Base-by-base conservation (phyloP, 225 moss, liverwort and hornwort genomes). In the Thuidium tamariscinum region DNA sequence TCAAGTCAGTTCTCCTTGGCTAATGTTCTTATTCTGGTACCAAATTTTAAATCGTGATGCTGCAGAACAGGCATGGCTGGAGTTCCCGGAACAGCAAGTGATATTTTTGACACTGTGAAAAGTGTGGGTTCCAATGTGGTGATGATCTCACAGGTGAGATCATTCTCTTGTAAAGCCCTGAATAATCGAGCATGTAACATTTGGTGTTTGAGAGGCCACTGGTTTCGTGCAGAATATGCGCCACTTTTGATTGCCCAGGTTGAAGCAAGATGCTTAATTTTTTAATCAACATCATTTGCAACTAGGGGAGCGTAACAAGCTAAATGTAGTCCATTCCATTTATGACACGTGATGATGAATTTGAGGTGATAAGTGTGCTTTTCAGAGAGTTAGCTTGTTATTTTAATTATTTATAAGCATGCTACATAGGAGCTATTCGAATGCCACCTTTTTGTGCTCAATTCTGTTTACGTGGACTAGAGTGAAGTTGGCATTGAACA, bases 1-100 rank as follows among this genome's bases (percentile, higher is more conserved):
- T 77, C 13, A 29, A 75, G 46, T 74, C 37, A 75, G 82, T 83
- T 79, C 48, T 55, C 39, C 54, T 85, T 62, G 27, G 54, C 84
- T 74, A 55, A 36, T 87, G 30, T 77, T 66, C 87, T 91, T 44
- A 89, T 60, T 83, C 51, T 85, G 84, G 80, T 81, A 59, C 51
- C 44, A 73, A 80, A 86, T 66, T 82, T 77, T 87, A 62, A 68
- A 87, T n/a, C 74, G 27, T 88, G 77, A 82, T 87, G 81, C 63
- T 92, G 89, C 96, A 99, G 98, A 86, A 99, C 98, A 81, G 98
- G 98, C 86, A 96, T 99, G 98, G 98, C 95, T 85, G 98, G 98
- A 82, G 93, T 99, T 86, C 98, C 97, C 62, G 98, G 98, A 91
- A 99, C 98, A 82, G 98, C 98, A n/a, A 97, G 98, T 89, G 94